Percentiles rank a stretch among this genome's conserved stretches.
phyloP scores from a whole-genome alignment of 139 green algal species.

The Chlorella sp. region DNA sequence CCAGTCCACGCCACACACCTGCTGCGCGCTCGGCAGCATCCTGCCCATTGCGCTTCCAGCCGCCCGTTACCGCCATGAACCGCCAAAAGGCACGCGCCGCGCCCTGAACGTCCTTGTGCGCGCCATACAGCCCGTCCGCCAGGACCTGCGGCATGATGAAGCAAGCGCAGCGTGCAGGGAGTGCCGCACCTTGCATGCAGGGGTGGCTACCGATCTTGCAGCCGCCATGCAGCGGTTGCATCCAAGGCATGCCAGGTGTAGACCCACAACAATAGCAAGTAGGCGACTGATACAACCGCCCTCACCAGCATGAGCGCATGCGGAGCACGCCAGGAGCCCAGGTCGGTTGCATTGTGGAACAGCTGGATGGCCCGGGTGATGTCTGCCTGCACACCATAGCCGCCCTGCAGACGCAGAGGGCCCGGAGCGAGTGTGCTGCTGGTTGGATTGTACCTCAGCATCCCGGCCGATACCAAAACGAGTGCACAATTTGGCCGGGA shows the following conservation, averaged over 20 bases:
- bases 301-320: conserved; percentile 45
- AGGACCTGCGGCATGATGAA: background rate
- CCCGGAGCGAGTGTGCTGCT: no score
- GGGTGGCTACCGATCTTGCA: no score
- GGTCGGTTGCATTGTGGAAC: conserved; percentile 32
- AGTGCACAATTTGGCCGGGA: no score
- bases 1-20: background rate
- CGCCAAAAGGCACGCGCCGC: background rate
- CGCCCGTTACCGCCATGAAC: conserved; percentile 12
- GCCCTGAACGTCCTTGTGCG: background rate
- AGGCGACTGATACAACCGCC: background rate
- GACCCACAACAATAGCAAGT: background rate
- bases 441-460: no score
- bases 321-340: conserved; percentile 53
- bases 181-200: no score
- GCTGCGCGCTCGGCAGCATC: conserved; percentile 6
- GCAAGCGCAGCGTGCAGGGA: background rate
- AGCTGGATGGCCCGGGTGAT: conserved; percentile 28
- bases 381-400: conserved; percentile 16
- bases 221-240: no score
- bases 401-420: conserved; percentile 24
- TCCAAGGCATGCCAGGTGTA: no score
- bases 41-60: background rate
- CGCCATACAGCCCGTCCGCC: conserved; percentile 22
- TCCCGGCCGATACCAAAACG: no score